A percentile compares a stretch with the other conserved stretches of the same genome.
phyloP scores from a whole-genome alignment of 1,139 yeast species.

The Yamadazyma taylorii region DNA sequence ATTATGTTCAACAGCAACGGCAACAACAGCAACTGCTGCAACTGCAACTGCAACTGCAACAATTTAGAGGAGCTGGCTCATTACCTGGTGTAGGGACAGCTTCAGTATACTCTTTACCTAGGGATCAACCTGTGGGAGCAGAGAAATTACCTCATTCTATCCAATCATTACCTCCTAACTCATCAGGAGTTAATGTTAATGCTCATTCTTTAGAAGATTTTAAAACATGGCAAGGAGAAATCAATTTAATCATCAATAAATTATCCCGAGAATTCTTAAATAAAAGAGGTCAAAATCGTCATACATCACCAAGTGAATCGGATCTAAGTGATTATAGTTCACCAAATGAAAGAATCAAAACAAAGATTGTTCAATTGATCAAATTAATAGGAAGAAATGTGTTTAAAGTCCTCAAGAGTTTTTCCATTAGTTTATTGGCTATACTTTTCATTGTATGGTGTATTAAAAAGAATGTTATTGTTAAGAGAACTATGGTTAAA shows the following conservation, averaged over 20 bases:
- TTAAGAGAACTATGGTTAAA: slow-evolving; percentile 39
- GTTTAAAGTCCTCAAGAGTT: slow-evolving; percentile 34
- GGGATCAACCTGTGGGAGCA: slow-evolving; percentile 5
- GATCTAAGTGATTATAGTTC: slow-evolving; percentile 17
- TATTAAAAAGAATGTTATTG: slow-evolving; percentile 42
- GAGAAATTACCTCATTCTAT: slow-evolving; percentile 11
- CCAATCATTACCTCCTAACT: slow-evolving; percentile 14
- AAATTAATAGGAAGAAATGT: slow-evolving; percentile 30
- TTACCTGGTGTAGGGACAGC: slow-evolving; percentile 4
- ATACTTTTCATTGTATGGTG: slow-evolving; percentile 46
- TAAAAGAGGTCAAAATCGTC: slow-evolving; percentile 8
- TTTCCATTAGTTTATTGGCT: slow-evolving; percentile 39
- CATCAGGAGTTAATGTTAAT: slow-evolving; percentile 3
- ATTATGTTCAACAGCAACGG: slow-evolving; percentile 39
- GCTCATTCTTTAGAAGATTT: slow-evolving; percentile 33
- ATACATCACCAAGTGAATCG: slow-evolving; percentile 15
- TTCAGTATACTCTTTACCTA: slow-evolving; percentile 15
- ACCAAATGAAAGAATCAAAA: slow-evolving; percentile 25
- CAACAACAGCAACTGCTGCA: slow-evolving; percentile 31
- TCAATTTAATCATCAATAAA: slow-evolving; percentile 40
- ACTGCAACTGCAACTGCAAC: slow-evolving; percentile 20
- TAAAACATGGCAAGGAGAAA: slow-evolving; percentile 47
- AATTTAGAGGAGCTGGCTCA: too few relatives aligned
- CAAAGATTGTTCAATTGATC: slow-evolving; percentile 24
- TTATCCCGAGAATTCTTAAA: slow-evolving; percentile 37